phyloP scores from a whole-genome alignment of 352 stramenopile genomes.

The Aphanomyces cochlioides region DNA sequence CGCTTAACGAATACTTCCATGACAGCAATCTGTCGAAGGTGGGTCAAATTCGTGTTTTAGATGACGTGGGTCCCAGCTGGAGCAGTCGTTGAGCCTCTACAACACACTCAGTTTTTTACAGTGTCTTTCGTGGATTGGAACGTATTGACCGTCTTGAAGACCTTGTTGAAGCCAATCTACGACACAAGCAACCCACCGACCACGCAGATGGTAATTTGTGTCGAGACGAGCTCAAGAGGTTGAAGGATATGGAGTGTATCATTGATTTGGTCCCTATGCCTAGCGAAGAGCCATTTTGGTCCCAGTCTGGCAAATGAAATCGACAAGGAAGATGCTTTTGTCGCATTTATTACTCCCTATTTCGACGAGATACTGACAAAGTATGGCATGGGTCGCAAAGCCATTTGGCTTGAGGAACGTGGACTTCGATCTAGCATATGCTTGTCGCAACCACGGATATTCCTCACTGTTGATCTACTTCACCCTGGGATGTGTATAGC shows the following conservation, averaged over 20 bases:
- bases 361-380: not conserved
- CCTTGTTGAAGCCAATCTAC: not conserved
- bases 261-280: not conserved
- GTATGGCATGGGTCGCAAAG: slow-evolving; percentile 1
- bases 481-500: not conserved
- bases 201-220: not conserved
- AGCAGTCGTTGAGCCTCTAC: not conserved
- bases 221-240: not conserved
- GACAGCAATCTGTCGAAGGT: not conserved
- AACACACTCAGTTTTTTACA: not conserved
- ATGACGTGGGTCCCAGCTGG: not conserved
- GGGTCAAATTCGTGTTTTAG: not conserved
- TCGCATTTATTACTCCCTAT: slow-evolving; percentile 10
- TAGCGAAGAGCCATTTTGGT: not conserved
- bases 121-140: not conserved
- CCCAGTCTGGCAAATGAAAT: not conserved
- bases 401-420: not conserved
- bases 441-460: not conserved
- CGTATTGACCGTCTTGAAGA: no score
- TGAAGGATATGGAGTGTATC: not conserved
- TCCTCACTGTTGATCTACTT: not conserved
- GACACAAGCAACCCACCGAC: not conserved
- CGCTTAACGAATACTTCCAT: no score
- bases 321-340: not conserved
- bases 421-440: not conserved